These are phyloP conservation scores for Neopestalotiopsis sp. DNA, from an alignment of 2,329 filamentous ascomycete genomes.

Conservation along the genomic window DNA sequence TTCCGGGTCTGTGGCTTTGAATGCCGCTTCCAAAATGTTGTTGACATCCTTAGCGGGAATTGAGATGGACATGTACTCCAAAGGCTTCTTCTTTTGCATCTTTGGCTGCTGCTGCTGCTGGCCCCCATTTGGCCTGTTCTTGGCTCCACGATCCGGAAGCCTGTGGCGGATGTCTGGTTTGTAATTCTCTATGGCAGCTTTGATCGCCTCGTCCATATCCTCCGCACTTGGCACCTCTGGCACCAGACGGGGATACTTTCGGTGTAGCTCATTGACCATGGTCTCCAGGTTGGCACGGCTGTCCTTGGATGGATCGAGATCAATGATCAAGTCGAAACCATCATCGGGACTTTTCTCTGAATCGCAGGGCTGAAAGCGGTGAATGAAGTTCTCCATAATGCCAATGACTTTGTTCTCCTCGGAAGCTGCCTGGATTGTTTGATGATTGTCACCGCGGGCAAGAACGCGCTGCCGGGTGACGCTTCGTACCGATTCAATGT, in stretches of 20 bases:
- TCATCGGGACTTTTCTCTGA: conserved; percentile 73
- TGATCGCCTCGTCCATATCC: conserved; percentile 81
- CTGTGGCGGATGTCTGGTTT: conserved; percentile 77
- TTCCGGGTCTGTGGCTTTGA: conserved; percentile 59
- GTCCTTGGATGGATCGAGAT: conserved; percentile 78
- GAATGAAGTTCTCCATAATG: conserved; percentile 95
- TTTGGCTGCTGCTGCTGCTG: conserved; percentile 39
- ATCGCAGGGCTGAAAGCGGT: conserved; percentile 82
- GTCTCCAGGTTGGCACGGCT: conserved; percentile 88
- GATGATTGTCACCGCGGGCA: conserved; percentile 90
- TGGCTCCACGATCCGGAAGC: conserved; percentile 64
- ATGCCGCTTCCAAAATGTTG: conserved; percentile 71
- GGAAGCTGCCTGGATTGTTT: conserved; percentile 90
- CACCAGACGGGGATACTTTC: conserved; percentile 79
- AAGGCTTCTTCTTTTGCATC: conserved; percentile 49
- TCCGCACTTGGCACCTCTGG: conserved; percentile 71
- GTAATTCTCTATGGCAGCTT: conserved; percentile 77
- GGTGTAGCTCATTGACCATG: conserved; percentile 73
- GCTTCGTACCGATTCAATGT: conserved; percentile 74
- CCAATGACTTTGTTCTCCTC: conserved; percentile 75
- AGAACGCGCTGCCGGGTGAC: conserved; percentile 82
- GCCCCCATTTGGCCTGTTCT: conserved; percentile 48
- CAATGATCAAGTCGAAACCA: conserved; percentile 82
- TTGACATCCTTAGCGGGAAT: conserved; percentile 50
- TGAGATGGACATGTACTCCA: conserved; percentile 64